Base-by-base conservation (phyloP, 2,329 filamentous ascomycete species). In the Aspergillus tanneri region DNA sequence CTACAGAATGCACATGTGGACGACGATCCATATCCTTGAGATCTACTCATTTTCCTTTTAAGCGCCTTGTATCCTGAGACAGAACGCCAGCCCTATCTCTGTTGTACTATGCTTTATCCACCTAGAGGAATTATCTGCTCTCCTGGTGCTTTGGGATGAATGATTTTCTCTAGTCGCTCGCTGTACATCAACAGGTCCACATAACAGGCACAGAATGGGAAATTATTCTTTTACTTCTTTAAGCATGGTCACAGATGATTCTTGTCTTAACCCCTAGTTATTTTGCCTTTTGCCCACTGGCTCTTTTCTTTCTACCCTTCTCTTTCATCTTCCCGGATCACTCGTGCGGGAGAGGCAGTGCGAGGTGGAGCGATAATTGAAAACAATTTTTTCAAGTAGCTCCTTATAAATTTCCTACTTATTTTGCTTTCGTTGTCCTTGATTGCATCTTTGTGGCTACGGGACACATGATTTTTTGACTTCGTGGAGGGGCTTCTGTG, bases 171-270 rank as follows among this genome's bases (percentile, higher is more conserved):
- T 11, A 28, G 14, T 22, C 10, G n/a, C 8, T 22, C 9, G n/a
- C 40, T 24, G n/a, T 34, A 37, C 44, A 23, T 37, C 35, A 19
- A 10, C 37, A 34, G 18, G 27, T 34, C 21, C 27, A 21, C 42
- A 9, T 44, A 24, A 30, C 4, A 36, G 14, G 21, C 11, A 21
- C 37, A 43, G 23, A 35, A 53, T 55, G 53, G 35, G 36, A 54
- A 25, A 35, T 32, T 39, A 37, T 45, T 24, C 39, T 42, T 28
- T 44, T 25, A 32, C 12, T 35, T 22, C 37, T 32, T 23, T 23
- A 51, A 54, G 39, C 42, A 55, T 55, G 47, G 34, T 43, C 24
- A 37, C 37, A 44, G 38, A 32, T 39, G 28, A 34, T 25, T 14
- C 35, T 28, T 41, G 25, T 27, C 14, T 37, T 21, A 9, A 35